phyloP scores from a whole-genome alignment of 768 basidiomycete genomes.

The Boletellus ananiceps region DNA sequence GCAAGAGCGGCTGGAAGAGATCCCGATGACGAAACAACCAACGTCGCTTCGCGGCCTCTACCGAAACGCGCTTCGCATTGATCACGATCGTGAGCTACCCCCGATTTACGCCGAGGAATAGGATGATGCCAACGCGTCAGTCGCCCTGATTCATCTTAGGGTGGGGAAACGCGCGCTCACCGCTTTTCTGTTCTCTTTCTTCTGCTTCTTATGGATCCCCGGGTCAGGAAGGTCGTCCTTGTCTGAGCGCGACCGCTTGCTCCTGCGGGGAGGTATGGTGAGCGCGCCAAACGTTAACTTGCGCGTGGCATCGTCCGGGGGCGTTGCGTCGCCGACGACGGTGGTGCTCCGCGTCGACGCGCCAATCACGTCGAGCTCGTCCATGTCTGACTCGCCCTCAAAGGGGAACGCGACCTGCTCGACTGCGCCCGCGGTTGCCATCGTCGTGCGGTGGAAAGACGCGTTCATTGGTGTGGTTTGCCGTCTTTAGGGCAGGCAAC shows the following conservation, averaged over 20 bases:
- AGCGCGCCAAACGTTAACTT: conserved; percentile 1
- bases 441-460: neutral
- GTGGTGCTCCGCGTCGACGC: conserved; percentile 27
- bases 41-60: conserved; percentile 40
- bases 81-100: conserved; percentile 38
- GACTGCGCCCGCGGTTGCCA: neutral
- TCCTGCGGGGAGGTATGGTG: conserved; percentile 9
- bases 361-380: conserved; percentile 29
- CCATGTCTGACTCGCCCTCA: conserved; percentile 13
- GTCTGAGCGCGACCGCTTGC: conserved; percentile 20
- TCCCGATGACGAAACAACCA: conserved; percentile 45
- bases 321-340: conserved; percentile 26
- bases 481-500: conserved; percentile 22
- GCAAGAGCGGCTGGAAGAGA: conserved; percentile 46
- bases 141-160: neutral
- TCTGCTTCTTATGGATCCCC: conserved; percentile 27
- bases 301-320: conserved; percentile 7
- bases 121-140: neutral
- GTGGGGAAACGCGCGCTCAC: conserved; percentile 22
- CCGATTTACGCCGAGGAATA: neutral
- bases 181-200: conserved; percentile 37
- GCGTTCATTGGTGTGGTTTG: neutral
- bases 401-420: conserved; percentile 11
- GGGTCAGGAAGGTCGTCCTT: neutral
- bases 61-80: conserved; percentile 33